Evolutionary conservation across 2,329 filamentous ascomycete genomes (phyloP).

Genomic region (Endothia cerciana): DNA sequence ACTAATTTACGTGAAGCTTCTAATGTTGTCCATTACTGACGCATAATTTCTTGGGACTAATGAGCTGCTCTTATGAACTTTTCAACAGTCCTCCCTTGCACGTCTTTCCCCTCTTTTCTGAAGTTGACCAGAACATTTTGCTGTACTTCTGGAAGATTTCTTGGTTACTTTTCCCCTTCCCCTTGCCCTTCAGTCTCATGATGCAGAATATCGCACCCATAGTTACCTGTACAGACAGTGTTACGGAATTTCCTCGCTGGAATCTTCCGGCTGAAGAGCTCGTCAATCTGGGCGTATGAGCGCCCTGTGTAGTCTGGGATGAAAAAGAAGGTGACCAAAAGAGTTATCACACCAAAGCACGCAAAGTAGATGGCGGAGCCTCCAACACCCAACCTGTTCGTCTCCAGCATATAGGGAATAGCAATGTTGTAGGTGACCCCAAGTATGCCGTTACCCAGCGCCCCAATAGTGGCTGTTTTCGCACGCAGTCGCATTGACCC

Average conservation of each 20-base stretch:
- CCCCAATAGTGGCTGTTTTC: constrained; percentile 3
- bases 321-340: constrained; percentile 6
- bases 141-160: no score
- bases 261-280: constrained; percentile 3
- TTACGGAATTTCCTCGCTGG: not conserved
- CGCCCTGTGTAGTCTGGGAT: constrained; percentile 10
- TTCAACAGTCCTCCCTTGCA: not conserved
- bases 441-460: constrained; percentile 3
- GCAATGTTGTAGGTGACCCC: constrained; percentile 10
- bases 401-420: constrained; percentile 13
- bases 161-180: not conserved
- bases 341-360: not conserved
- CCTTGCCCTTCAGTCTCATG: not conserved
- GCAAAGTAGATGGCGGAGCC: constrained; percentile 9
- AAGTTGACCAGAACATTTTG: not conserved
- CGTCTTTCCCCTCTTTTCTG: no score
- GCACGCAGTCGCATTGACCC: constrained; percentile 4
- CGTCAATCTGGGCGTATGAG: constrained; percentile 8
- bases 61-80: not conserved
- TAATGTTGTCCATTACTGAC: no score
- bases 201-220: constrained; percentile 6
- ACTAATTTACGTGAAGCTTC: no score
- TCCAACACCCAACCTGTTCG: not conserved
- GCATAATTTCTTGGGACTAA: not conserved
- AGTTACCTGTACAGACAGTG: constrained; percentile 5